Percentiles rank a stretch among this genome's conserved stretches.
Conservation (phyloP, 1,139 yeast genomes). For the Candida tunisiensis region DNA sequence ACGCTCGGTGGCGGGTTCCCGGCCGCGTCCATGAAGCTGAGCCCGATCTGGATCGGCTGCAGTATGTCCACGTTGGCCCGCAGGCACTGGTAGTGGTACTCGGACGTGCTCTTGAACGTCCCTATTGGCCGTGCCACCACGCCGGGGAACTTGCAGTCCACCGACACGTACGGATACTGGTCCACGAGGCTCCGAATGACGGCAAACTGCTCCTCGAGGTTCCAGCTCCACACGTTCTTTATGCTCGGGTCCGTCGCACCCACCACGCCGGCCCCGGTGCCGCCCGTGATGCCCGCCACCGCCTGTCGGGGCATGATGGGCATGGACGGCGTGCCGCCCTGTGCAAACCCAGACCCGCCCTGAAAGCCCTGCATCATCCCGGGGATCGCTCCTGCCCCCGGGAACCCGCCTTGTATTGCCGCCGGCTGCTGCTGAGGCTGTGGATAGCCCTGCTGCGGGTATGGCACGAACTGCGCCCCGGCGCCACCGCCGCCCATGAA, state of each 20-base stretch:
- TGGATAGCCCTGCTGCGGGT: background rate
- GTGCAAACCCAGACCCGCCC: too few species aligned
- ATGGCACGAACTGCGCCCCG: background rate
- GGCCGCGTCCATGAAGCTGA: constrained; percentile 64
- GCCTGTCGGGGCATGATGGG: background rate
- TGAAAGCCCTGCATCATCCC: too few species aligned
- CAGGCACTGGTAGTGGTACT: constrained; percentile 90
- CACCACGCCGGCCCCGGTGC: too few species aligned
- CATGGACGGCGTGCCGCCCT: background rate
- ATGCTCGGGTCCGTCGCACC: constrained; percentile 1
- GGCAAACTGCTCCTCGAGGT: constrained; percentile 68
- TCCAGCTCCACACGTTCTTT: constrained; percentile 68
- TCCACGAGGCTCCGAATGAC: constrained; percentile 54
- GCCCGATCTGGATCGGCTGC: constrained; percentile 73
- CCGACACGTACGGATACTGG: constrained; percentile 51
- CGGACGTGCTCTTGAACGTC: constrained; percentile 77
- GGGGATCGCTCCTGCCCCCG: too few species aligned
- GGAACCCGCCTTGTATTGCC: too few species aligned
- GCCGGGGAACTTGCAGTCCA: constrained; percentile 88
- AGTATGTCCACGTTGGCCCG: constrained; percentile 81
- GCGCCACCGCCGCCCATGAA: constrained; percentile 1
- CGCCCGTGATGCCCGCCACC: too few species aligned
- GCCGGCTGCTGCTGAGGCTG: too few species aligned
- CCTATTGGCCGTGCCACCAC: constrained; percentile 95
- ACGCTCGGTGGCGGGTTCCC: constrained; percentile 67